Conservation (phyloP, 179 eudicot species). For the Spergularia azorica region DNA sequence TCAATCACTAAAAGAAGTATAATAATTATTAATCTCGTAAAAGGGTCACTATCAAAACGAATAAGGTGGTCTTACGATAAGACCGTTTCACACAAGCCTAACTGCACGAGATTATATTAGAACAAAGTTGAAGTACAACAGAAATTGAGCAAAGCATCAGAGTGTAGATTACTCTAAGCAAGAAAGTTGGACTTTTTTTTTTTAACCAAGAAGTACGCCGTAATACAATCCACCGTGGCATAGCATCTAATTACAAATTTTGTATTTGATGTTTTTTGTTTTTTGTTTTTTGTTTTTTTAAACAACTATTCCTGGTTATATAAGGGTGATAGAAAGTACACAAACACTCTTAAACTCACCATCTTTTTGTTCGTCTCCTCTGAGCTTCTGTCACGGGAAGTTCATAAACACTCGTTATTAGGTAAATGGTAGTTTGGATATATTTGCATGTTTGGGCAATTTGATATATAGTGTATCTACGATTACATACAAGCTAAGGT, state of each 20-base stretch:
- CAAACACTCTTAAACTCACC: not conserved
- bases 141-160: conserved; percentile 4
- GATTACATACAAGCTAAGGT: not conserved
- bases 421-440: not conserved
- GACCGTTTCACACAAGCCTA: too few relatives aligned
- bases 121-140: not conserved
- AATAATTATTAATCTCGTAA: too few relatives aligned
- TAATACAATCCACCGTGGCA: conserved; percentile 36
- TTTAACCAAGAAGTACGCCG: conserved; percentile 61
- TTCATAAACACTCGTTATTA: not conserved
- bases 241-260: not conserved
- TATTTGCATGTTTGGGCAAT: too few relatives aligned
- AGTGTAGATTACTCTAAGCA: conserved; percentile 25
- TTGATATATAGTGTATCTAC: not conserved
- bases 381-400: not conserved
- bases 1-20: too few relatives aligned
- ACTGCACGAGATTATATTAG: too few relatives aligned
- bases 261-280: too few relatives aligned
- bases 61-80: too few relatives aligned
- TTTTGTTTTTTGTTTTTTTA: not conserved
- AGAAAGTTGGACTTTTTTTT: conserved; percentile 16
- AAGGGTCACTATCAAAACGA: too few relatives aligned
- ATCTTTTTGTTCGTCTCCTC: not conserved
- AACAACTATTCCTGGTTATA: conserved; percentile 5
- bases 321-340: conserved; percentile 7